Base-by-base conservation (phyloP, 352 stramenopile species). In the Pythium phragmitis region DNA sequence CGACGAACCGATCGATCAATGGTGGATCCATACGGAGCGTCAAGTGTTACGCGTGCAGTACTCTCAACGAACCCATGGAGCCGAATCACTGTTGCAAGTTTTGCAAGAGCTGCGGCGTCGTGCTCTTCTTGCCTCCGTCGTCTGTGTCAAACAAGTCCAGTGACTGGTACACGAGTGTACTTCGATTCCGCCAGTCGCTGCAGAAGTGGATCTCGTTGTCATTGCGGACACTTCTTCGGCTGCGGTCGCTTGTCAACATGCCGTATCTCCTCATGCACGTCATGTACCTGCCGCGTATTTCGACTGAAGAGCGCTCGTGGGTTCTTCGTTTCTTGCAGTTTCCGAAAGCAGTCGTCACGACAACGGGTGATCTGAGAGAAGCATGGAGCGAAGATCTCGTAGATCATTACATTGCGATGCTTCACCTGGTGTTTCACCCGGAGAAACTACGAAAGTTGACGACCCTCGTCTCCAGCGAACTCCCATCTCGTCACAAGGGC, bases 371-470 rank as follows among this genome's bases (percentile, higher is more conserved):
- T 11, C 21, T 88, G 37, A 77, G 59, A 30, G 80, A 81, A 28
- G 76, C 77, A 21, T 96, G 87, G 87, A 92, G 73, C 26, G 83
- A 91, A 74, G 84, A 91, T 54, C 67, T 92, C 6, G 80, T 96
- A 0, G 87, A 96, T 49, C 84, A 93, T 57, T 96, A 93, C 57
- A 73, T 96, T 28, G 83, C 85, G 6, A 92, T 96, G 85, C 39
- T 92, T 57, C 87, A 96, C 64, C 67, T 96, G 6, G 85, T 96
- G 0, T 96, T 96, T 49, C 85, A 96, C 58, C 87, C 87, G 6
- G 80, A 93, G 42, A 91, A 93, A 52, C 55, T 96, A n/a, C 69
- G 85, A 30, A 65, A 75, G 37, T 77, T 92, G 73, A 81, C 82
- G 3, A 77, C 87, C 11, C 53, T 94, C 34, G 83, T 94, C 9